Percentiles rank a stretch among this genome's conserved stretches.
These are phyloP conservation scores for Coccinonectria pachysandricola DNA, from an alignment of 2,329 filamentous ascomycete species.

Conservation along the genomic window DNA sequence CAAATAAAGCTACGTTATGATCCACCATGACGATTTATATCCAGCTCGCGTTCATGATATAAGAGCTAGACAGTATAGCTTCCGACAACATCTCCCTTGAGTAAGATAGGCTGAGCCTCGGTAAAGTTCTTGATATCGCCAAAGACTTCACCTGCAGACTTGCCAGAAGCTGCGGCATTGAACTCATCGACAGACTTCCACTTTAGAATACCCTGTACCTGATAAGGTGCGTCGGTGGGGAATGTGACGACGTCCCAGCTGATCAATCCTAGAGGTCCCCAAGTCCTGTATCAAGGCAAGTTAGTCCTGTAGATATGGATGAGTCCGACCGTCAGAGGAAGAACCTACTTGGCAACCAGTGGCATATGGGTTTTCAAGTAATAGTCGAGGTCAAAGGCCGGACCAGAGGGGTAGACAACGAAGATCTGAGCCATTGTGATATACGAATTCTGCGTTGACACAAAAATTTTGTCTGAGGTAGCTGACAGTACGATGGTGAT, in stretches of 20 bases:
- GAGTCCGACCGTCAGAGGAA: no score
- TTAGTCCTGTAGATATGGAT: neutral
- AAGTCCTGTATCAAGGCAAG: conserved; percentile 6
- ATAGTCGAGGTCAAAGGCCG: conserved; percentile 16
- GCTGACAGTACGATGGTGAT: no score
- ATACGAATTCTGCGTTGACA: no score
- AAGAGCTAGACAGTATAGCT: conserved; percentile 3
- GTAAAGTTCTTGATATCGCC: conserved; percentile 17
- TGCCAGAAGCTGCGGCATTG: conserved; percentile 6
- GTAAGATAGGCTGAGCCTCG: conserved; percentile 9
- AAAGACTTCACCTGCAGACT: conserved; percentile 7
- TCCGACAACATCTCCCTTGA: conserved; percentile 12
- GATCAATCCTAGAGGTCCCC: conserved; percentile 10
- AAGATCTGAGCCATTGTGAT: conserved; percentile 15
- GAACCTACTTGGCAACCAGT: conserved; percentile 13
- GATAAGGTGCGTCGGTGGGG: conserved; percentile 9
- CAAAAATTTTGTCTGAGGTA: no score
- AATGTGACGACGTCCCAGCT: conserved; percentile 14
- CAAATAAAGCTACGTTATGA: no score
- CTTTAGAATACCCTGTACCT: conserved; percentile 15
- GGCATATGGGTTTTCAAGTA: conserved; percentile 19
- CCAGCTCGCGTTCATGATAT: no score
- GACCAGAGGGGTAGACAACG: conserved; percentile 18
- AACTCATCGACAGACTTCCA: conserved; percentile 13
- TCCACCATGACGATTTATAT: no score